Evolutionary conservation across 2,329 filamentous ascomycete species (phyloP).

Genomic region (Aaosphaeria pasadenensis): DNA sequence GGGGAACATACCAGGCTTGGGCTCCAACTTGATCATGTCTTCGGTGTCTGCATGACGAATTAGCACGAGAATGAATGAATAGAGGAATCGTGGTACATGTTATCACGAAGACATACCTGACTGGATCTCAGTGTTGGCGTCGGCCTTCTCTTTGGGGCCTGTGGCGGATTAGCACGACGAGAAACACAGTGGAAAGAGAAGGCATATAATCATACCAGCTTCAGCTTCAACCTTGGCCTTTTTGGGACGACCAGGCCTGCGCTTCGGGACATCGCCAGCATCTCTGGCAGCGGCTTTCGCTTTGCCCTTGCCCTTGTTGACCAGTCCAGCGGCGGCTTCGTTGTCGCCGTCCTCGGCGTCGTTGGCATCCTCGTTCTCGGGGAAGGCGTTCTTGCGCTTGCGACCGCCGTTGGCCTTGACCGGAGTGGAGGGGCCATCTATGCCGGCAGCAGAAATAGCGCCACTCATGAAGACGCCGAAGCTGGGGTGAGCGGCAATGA

Average conservation of each 20-base stretch:
- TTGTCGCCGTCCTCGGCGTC: background rate
- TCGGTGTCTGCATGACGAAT: no score
- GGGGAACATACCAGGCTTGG: no score
- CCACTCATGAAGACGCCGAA: constrained; percentile 18
- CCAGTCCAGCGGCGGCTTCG: background rate
- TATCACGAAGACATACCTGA: no score
- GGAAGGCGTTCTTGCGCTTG: constrained; percentile 14
- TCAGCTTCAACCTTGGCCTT: constrained; percentile 11
- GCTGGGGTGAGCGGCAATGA: constrained; percentile 15
- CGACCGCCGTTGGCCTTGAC: constrained; percentile 5
- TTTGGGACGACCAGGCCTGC: constrained; percentile 7
- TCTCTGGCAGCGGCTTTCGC: constrained; percentile 9
- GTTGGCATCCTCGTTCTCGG: background rate
- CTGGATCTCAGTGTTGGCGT: no score
- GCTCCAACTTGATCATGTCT: no score
- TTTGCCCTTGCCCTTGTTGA: background rate
- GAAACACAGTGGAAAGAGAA: no score
- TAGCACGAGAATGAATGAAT: no score
- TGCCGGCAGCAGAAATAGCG: constrained; percentile 1
- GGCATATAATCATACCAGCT: no score
- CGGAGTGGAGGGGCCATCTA: constrained; percentile 2
- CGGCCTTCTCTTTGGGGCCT: no score
- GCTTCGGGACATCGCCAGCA: no score
- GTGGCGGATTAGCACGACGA: no score
- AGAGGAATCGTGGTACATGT: no score